These are phyloP conservation scores for Collybiopsis confluens DNA, from an alignment of 768 basidiomycete species.

Conservation along the genomic window DNA sequence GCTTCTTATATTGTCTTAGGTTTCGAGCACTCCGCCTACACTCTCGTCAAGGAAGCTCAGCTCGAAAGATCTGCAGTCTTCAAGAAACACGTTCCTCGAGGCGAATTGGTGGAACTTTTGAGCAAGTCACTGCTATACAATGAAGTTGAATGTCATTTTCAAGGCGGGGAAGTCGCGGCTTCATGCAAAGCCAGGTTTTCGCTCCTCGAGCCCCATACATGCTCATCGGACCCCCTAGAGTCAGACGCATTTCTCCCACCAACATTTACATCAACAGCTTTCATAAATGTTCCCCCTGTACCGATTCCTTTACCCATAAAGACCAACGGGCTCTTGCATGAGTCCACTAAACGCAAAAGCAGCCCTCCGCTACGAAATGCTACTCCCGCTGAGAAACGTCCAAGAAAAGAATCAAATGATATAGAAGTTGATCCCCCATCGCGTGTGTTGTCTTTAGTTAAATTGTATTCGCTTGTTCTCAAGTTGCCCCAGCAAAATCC, in stretches of 20 bases:
- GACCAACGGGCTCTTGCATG: constrained; percentile 8
- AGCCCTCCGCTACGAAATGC: constrained; percentile 37
- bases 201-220: constrained; percentile 70
- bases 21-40: constrained; percentile 78
- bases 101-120: constrained; percentile 77
- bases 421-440: constrained; percentile 39
- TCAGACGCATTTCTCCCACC: constrained; percentile 17
- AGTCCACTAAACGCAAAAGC: constrained; percentile 47
- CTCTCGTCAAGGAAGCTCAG: constrained; percentile 69
- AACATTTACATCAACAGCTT: constrained; percentile 7
- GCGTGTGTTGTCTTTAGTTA: constrained; percentile 17
- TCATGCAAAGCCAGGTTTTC: constrained; percentile 72
- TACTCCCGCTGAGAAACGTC: constrained; percentile 60
- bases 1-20: constrained; percentile 37
- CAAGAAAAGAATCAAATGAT: constrained; percentile 47
- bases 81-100: constrained; percentile 68
- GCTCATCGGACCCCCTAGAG: constrained; percentile 46
- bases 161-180: constrained; percentile 50
- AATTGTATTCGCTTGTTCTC: not conserved
- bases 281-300: constrained; percentile 6
- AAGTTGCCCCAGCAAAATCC: constrained; percentile 1
- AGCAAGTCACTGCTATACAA: constrained; percentile 75
- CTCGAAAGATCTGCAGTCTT: constrained; percentile 67
- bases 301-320: constrained; percentile 11
- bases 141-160: constrained; percentile 84